Conservation (phyloP, 176 grass and related monocot genomes). For the Microstegium vimineum region DNA sequence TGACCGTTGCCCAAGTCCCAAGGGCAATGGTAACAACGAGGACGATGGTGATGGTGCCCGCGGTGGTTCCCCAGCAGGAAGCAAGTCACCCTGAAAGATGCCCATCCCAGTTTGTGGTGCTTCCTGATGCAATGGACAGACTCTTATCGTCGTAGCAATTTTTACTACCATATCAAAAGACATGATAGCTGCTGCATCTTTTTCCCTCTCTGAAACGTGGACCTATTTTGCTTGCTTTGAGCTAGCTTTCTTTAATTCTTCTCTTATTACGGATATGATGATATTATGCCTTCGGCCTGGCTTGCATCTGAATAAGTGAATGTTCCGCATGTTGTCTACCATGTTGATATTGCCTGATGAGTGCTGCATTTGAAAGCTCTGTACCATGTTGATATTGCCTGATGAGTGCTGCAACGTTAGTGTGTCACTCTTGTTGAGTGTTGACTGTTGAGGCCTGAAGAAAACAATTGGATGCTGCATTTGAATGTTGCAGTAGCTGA, state of each 20-base stretch:
- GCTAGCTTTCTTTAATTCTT: not conserved
- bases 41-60: not conserved
- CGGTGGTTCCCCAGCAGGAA: not conserved
- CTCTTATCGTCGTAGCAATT: not conserved
- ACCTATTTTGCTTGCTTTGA: not conserved
- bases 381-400: not conserved
- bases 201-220: not conserved
- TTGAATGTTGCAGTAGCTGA: not conserved
- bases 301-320: not conserved
- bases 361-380: no score
- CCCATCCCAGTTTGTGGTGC: not conserved
- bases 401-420: no score
- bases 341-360: not conserved
- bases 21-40: not conserved
- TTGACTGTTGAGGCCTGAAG: no score
- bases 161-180: slow-evolving; percentile 1
- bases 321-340: not conserved
- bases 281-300: not conserved
- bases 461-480: not conserved
- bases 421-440: not conserved
- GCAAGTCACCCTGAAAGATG: slow-evolving; percentile 3
- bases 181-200: not conserved
- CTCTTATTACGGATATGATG: not conserved
- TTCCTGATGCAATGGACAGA: not conserved
- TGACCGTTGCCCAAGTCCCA: slow-evolving; percentile 22